phyloP scores from a whole-genome alignment of 768 basidiomycete species.

The Steccherinum ochraceum region DNA sequence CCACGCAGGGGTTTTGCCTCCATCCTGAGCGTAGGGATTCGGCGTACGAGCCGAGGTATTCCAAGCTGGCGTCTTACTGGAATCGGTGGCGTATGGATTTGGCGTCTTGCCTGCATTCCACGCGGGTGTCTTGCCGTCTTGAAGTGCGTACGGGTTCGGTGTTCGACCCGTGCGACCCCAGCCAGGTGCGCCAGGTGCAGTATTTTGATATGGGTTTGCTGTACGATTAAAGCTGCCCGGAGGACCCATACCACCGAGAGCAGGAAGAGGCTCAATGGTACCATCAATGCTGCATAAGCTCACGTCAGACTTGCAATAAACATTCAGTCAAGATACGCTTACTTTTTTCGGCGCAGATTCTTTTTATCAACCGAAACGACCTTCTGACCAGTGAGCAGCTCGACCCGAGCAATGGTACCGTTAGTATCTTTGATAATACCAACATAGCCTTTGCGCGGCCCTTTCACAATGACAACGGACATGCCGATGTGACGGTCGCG shows the following conservation, averaged over 20 bases:
- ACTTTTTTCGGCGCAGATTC: constrained; percentile 70
- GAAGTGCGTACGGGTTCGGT: constrained; percentile 45
- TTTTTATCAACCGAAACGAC: constrained; percentile 81
- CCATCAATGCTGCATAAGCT: constrained; percentile 45
- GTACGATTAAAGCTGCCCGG: constrained; percentile 40
- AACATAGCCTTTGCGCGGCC: constrained; percentile 83
- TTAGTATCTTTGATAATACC: constrained; percentile 96
- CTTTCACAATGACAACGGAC: constrained; percentile 75
- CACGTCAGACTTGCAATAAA: constrained; percentile 2
- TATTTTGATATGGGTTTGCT: constrained; percentile 55
- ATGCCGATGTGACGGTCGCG: constrained; percentile 79
- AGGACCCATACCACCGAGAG: constrained; percentile 10
- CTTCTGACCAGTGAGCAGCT: constrained; percentile 85
- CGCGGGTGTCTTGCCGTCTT: constrained; percentile 41
- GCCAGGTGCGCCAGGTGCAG: constrained; percentile 35
- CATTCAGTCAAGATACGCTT: neutral
- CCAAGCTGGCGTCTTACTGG: constrained; percentile 31
- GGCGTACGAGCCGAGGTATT: constrained; percentile 40
- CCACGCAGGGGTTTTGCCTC: constrained; percentile 34
- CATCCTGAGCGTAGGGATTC: constrained; percentile 28
- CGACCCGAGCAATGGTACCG: constrained; percentile 80
- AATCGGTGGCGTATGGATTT: constrained; percentile 29
- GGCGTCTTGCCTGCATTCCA: constrained; percentile 47
- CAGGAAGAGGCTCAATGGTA: constrained; percentile 41
- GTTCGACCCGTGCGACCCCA: constrained; percentile 48